Evolutionary conservation across 139 green algal genomes (phyloP), one percentile per base, ranked within the genome.

Genomic region (Edaphochlamys debaryana): DNA sequence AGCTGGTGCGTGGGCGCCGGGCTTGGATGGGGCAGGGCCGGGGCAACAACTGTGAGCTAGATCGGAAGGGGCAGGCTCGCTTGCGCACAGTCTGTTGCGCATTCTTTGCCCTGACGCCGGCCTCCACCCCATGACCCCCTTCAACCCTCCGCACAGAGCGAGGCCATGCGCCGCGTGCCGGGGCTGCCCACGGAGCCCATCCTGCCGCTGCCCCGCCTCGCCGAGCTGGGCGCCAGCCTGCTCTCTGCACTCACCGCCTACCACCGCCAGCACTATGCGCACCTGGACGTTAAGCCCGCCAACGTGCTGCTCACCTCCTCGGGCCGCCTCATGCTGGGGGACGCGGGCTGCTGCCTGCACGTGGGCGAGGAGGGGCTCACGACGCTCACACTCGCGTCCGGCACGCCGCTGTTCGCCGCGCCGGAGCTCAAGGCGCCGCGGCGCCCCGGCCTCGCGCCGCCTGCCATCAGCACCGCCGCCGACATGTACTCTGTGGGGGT

Each of bases 271-370:
- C 69, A 69, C n/a, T n/a, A 58, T 5, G 69, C 40, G 34, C 94
- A 98, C 89, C 80, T 95, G 38, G 94, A 98, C 86, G 85, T 98
- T 40, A 98, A 98, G 88, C 93, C 94, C 56, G 84, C 72, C 76
- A 96, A 96, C 74, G 77, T 96, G 22, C 87, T 96, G 48, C 76
- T 94, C 11, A 90, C 92, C 52, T 85, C 54, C 36, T 76, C 54
- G 25, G 90, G 92, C 9, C 68, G 62, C 6, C 89, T 90, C 30
- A 74, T 84, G 71, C 82, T 96, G n/a, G 92, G 89, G 20, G 95
- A 98, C 87, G n/a, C 60, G 13, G 74, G 74, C 38, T 81, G 74
- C 56, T 38, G 27, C 20, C 7, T 37, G n/a, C 74, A 58, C 13
- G 56, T 56, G 60, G 41, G 22, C 2, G 8, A 23, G 0, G 30